Base-by-base conservation (phyloP, 352 stramenopile species). In the Lagenidium sp. region DNA sequence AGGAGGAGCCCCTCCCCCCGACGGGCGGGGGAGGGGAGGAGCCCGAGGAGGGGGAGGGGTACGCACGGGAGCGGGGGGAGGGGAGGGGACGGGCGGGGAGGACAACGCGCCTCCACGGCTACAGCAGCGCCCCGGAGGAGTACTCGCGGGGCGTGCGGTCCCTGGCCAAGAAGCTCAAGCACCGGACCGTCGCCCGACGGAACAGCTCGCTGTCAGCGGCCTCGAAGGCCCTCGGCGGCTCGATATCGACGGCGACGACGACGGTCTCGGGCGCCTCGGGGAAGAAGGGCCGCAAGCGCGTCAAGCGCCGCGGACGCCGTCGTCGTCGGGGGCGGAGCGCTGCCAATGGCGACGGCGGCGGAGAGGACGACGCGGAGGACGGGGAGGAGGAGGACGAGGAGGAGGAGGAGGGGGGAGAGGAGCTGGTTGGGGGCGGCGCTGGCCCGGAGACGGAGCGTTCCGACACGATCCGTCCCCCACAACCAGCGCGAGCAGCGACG, bases 1-100 rank as follows among this genome's bases (percentile, higher is more conserved):
- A 89, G 39, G 68, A 84, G 23, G 64, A 68, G 20, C 81, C 85
- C n/a, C 63, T 68, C 5, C 74, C 72, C 0, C 75, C 47, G 47
- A 18, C 21, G 18, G 49, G 45, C 20, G 18, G 35, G 3, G 38
- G 41, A 2, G 38, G 52, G 12, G 29, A 60, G 22, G 21, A 30
- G 44, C 10, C 28, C 19, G 23, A 35, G 13, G 23, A 20, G 10
- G 15, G 42, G 30, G 23, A 22, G 26, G 26, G 21, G 5, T 24
- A 50, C 18, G 36, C 23, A 18, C 20, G 4, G 18, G 59, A 44
- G 26, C 24, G 44, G 37, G 18, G 16, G 20, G 12, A 12, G n/a
- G 28, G 26, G 23, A 16, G 6, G 15, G 11, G 16, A n/a, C 26
- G 6, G 11, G 38, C 25, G 37, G 7, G 15, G 15, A 3, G 22